These are phyloP conservation scores for Rhodotorula sp. DNA, from an alignment of 1,284 basidiomycete genomes.

Conservation along the genomic window DNA sequence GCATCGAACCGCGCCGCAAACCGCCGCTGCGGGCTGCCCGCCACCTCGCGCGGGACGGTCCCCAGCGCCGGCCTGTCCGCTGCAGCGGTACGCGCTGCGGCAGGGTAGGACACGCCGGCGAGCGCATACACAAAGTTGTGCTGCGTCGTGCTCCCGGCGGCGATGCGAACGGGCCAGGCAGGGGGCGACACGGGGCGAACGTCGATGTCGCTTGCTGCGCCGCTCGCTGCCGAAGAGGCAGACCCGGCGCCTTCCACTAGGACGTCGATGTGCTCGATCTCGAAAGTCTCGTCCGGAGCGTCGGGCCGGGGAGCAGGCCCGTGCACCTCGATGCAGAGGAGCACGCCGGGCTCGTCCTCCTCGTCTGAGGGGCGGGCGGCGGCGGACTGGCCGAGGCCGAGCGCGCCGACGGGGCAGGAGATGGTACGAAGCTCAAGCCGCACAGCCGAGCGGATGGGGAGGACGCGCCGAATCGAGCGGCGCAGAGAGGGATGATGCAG, in stretches of 20 bases:
- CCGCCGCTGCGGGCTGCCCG: conserved; percentile 26
- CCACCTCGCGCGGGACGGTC: conserved; percentile 30
- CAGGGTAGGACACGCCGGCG: conserved; percentile 56
- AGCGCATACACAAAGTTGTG: conserved; percentile 84
- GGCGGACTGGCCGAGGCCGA: neutral
- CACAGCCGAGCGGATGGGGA: conserved; percentile 10
- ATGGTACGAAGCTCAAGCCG: conserved; percentile 24
- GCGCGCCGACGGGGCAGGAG: conserved; percentile 19
- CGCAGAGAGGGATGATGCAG: conserved; percentile 24
- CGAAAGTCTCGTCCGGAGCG: conserved; percentile 7
- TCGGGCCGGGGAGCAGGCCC: neutral
- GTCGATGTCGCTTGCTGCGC: conserved; percentile 18
- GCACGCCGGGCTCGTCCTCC: conserved; percentile 19
- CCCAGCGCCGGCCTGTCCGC: neutral
- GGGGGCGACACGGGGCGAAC: conserved; percentile 5
- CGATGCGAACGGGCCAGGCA: conserved; percentile 62
- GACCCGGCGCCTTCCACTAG: conserved; percentile 11
- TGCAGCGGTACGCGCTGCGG: conserved; percentile 10
- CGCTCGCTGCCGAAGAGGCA: neutral
- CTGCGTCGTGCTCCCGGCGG: conserved; percentile 63
- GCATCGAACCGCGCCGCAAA: conserved; percentile 23
- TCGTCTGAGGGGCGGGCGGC: neutral
- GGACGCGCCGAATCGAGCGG: conserved; percentile 18
- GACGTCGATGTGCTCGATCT: conserved; percentile 26
- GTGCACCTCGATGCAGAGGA: conserved; percentile 26